phyloP scores from a whole-genome alignment of 2,329 filamentous ascomycete species.

The Pseudogymnoascus verrucosus region DNA sequence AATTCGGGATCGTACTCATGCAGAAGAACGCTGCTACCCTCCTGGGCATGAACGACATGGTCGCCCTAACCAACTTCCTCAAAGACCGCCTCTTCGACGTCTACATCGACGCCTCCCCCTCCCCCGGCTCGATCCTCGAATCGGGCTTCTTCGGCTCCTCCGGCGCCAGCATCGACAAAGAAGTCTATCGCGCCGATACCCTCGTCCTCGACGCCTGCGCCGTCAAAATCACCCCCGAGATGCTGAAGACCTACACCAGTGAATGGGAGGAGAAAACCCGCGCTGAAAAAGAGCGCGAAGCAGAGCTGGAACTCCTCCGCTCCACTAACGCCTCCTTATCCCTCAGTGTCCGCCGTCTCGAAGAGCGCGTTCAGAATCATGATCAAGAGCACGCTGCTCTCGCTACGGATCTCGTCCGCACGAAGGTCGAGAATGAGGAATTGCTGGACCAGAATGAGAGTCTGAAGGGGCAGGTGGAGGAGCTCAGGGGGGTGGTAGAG shows the following conservation, averaged over 20 bases:
- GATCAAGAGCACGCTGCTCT: conserved; percentile 87
- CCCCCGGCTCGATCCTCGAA: conserved; percentile 85
- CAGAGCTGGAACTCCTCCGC: conserved; percentile 68
- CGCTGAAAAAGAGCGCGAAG: conserved; percentile 72
- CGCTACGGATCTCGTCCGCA: conserved; percentile 82
- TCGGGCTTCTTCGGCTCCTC: conserved; percentile 96
- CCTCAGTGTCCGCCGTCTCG: conserved; percentile 72
- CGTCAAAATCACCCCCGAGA: conserved; percentile 74
- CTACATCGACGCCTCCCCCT: conserved; percentile 91
- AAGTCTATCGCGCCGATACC: conserved; percentile 89
- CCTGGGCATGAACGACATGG: conserved; percentile 84
- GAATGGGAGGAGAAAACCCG: conserved; percentile 92
- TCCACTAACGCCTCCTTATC: conserved; percentile 58
- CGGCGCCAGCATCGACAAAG: conserved; percentile 82
- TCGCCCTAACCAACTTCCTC: conserved; percentile 76
- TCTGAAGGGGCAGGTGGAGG: conserved; percentile 73
- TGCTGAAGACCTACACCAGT: conserved; percentile 67
- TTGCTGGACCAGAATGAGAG: conserved; percentile 85
- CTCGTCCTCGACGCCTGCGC: conserved; percentile 89
- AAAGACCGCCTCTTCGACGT: conserved; percentile 94
- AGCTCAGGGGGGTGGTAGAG: conserved; percentile 80
- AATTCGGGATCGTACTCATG: conserved; percentile 93
- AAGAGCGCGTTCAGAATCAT: conserved; percentile 79
- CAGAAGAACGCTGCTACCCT: conserved; percentile 79
- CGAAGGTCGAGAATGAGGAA: conserved; percentile 89